phyloP scores from a whole-genome alignment of 495 filamentous ascomycete genomes.

The Xylaria cubensis region DNA sequence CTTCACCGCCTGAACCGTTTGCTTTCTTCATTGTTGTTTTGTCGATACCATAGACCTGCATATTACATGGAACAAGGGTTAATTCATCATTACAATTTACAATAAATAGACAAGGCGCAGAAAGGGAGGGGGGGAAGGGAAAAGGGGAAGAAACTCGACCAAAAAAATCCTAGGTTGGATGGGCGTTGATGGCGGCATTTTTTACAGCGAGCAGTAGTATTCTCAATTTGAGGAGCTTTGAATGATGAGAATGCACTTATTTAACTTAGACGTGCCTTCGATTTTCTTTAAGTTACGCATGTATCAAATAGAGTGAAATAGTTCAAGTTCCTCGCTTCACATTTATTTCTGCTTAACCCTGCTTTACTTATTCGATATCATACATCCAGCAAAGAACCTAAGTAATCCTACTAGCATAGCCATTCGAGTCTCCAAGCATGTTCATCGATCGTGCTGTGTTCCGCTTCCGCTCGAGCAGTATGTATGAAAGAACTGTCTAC shows the following conservation, averaged over 20 bases:
- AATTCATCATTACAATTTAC: neutral
- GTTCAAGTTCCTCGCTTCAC: neutral
- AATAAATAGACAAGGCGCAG: conserved; percentile 20
- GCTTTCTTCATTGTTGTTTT: conserved; percentile 16
- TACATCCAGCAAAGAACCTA: neutral
- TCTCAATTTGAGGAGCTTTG: neutral
- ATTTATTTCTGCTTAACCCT: neutral
- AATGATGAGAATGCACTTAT: neutral
- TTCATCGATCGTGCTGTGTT: neutral
- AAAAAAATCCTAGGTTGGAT: neutral
- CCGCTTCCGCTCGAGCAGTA: neutral
- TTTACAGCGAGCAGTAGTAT: neutral
- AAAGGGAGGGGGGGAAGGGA: conserved; percentile 1
- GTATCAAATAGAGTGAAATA: neutral
- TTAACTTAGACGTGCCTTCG: neutral
- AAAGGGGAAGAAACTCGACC: neutral
- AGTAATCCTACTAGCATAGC: conserved; percentile 16
- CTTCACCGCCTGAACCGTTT: conserved; percentile 2
- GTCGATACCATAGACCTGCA: conserved; percentile 20
- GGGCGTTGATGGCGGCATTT: neutral
- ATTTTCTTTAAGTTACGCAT: neutral
- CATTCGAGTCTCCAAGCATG: conserved; percentile 10
- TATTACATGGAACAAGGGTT: conserved; percentile 8
- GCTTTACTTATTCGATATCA: neutral
- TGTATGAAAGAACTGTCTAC: neutral